Evolutionary conservation across 805 yeast species (phyloP).

Genomic region (Saccharomycopsis microspora): DNA sequence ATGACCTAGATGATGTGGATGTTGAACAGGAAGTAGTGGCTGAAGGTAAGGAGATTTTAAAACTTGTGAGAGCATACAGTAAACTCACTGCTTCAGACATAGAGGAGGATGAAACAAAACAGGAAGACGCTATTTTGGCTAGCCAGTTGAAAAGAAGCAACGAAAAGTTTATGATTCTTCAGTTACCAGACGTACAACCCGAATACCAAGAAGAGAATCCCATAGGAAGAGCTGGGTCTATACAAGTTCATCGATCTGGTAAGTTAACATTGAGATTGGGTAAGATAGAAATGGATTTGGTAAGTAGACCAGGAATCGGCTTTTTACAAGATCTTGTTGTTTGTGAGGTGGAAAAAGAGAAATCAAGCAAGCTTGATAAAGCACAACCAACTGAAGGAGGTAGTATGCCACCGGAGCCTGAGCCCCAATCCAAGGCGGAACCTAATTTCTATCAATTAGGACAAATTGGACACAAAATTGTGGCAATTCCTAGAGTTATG

Average conservation of each 20-base stretch:
- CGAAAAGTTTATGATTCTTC: constrained; percentile 29
- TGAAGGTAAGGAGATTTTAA: constrained; percentile 9
- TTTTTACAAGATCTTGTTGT: constrained; percentile 50
- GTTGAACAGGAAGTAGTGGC: constrained; percentile 5
- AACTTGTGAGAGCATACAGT: constrained; percentile 5
- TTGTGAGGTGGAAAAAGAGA: constrained; percentile 1
- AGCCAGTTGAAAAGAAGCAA: constrained; percentile 12
- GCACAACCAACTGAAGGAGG: background rate
- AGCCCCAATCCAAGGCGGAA: background rate
- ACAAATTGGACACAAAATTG: constrained; percentile 12
- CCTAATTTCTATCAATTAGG: constrained; percentile 11
- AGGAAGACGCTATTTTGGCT: background rate
- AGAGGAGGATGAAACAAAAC: background rate
- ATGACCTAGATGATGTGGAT: constrained; percentile 12
- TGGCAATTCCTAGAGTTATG: constrained; percentile 9
- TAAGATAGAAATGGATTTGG: constrained; percentile 52
- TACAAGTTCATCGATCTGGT: constrained; percentile 79
- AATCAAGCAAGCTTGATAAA: background rate
- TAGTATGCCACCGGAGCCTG: background rate
- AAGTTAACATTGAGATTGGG: constrained; percentile 68
- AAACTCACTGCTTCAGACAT: background rate
- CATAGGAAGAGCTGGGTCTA: constrained; percentile 56
- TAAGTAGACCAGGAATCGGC: constrained; percentile 56
- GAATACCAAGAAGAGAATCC: constrained; percentile 19
- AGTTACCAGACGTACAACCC: constrained; percentile 38